Conservation (phyloP, 805 yeast genomes). For the Saturnispora bothae region DNA sequence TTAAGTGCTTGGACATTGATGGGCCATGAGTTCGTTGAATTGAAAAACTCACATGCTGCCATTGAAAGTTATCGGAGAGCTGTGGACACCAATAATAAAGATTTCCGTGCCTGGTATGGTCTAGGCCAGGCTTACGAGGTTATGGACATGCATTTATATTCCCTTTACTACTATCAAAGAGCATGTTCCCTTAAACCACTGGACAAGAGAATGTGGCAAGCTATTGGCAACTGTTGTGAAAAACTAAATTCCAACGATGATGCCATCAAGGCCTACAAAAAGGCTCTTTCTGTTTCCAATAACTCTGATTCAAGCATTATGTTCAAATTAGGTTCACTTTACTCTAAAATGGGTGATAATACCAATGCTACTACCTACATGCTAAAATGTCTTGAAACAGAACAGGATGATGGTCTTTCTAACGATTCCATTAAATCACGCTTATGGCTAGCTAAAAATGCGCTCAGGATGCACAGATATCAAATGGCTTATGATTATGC, state of each 20-base stretch:
- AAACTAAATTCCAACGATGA: slow-evolving; percentile 61
- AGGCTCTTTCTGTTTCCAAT: slow-evolving; percentile 49
- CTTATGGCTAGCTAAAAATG: slow-evolving; percentile 74
- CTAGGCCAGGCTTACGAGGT: slow-evolving; percentile 97
- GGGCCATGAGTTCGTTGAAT: slow-evolving; percentile 98
- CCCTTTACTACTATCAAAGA: slow-evolving; percentile 82
- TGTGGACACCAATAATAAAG: slow-evolving; percentile 78
- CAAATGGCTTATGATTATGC: slow-evolving; percentile 67
- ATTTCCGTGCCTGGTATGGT: slow-evolving; percentile 97
- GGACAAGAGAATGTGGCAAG: slow-evolving; percentile 95
- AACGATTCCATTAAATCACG: slow-evolving; percentile 74
- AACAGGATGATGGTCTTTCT: slow-evolving; percentile 50
- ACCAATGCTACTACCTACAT: slow-evolving; percentile 50
- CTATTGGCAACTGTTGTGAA: slow-evolving; percentile 82
- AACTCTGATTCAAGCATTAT: slow-evolving; percentile 46
- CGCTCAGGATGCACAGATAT: slow-evolving; percentile 45
- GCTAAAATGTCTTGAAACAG: slow-evolving; percentile 59
- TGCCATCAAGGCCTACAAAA: slow-evolving; percentile 70
- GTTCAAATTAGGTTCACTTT: slow-evolving; percentile 57
- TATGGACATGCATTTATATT: slow-evolving; percentile 86
- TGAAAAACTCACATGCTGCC: slow-evolving; percentile 95
- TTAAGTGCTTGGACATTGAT: slow-evolving; percentile 93
- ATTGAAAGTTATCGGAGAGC: slow-evolving; percentile 92
- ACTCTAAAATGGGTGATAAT: slow-evolving; percentile 44
- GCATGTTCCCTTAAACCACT: slow-evolving; percentile 82